Percentiles rank a stretch among this genome's conserved stretches.
phyloP scores from a whole-genome alignment of 495 filamentous ascomycete species.

The Hypoxylon fuscum region DNA sequence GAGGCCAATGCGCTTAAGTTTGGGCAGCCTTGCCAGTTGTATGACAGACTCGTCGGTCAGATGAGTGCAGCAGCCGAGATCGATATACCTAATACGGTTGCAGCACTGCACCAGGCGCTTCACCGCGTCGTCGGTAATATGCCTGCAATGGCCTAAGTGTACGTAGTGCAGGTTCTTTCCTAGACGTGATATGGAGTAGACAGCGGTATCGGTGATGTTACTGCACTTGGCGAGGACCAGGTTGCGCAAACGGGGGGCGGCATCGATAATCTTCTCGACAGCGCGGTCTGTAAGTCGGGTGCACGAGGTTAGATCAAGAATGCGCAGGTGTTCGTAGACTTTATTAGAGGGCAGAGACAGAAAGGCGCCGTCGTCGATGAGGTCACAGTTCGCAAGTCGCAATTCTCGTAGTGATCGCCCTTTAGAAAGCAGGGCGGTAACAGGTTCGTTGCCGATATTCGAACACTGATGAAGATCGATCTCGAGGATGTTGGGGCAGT shows the following conservation, averaged over 20 bases:
- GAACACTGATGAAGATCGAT: constrained; percentile 93
- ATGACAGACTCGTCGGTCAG: constrained; percentile 89
- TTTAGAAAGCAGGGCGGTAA: constrained; percentile 78
- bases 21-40: constrained; percentile 85
- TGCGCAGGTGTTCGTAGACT: constrained; percentile 85
- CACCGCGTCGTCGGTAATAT: constrained; percentile 89
- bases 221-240: constrained; percentile 93
- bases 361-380: constrained; percentile 87
- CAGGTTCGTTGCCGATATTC: constrained; percentile 78
- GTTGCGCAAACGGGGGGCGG: constrained; percentile 89
- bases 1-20: constrained; percentile 90
- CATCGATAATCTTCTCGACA: constrained; percentile 83
- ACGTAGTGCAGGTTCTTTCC: constrained; percentile 97
- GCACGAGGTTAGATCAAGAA: constrained; percentile 93
- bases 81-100: constrained; percentile 96
- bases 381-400: constrained; percentile 81
- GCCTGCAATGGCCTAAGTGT: constrained; percentile 90
- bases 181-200: constrained; percentile 85
- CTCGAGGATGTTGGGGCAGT: constrained; percentile 92
- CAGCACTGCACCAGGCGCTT: constrained; percentile 82
- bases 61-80: constrained; percentile 91
- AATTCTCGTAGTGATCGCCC: constrained; percentile 87
- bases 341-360: constrained; percentile 74
- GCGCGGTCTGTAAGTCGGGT: constrained; percentile 82
- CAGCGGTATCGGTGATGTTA: constrained; percentile 88